A percentile compares a stretch with the other conserved stretches of the same genome.
phyloP scores from a whole-genome alignment of 2,329 filamentous ascomycete genomes.

The Colletotrichum australisinense region DNA sequence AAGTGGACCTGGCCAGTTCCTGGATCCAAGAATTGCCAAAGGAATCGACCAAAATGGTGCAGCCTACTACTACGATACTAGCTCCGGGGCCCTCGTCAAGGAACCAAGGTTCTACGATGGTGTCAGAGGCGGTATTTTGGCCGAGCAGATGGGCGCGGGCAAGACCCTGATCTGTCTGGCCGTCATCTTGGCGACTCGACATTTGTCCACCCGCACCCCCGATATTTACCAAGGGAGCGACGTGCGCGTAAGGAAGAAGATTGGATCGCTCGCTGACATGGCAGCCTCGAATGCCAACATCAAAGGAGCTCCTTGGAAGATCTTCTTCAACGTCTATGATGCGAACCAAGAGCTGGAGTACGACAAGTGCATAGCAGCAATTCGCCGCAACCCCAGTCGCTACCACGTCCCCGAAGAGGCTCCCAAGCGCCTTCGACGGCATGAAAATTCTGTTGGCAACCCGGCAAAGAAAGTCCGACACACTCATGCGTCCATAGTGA shows the following conservation, averaged over 20 bases:
- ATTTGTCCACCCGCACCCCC: slow-evolving; percentile 75
- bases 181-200: slow-evolving; percentile 79
- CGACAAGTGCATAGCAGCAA: slow-evolving; percentile 63
- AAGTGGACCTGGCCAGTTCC: slow-evolving; percentile 67
- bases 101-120: slow-evolving; percentile 81
- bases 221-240: slow-evolving; percentile 63
- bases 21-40: slow-evolving; percentile 79
- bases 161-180: slow-evolving; percentile 91
- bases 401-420: slow-evolving; percentile 66
- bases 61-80: slow-evolving; percentile 77
- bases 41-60: slow-evolving; percentile 70
- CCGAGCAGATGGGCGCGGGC: slow-evolving; percentile 84
- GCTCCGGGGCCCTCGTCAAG: slow-evolving; percentile 69
- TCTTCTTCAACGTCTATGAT: slow-evolving; percentile 66
- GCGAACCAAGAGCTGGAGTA: slow-evolving; percentile 60
- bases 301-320: slow-evolving; percentile 77
- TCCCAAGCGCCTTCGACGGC: slow-evolving; percentile 38
- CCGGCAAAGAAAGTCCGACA: slow-evolving; percentile 67
- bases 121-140: slow-evolving; percentile 80
- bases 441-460: slow-evolving; percentile 49
- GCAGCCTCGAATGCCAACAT: slow-evolving; percentile 76
- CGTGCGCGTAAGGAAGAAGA: slow-evolving; percentile 52
- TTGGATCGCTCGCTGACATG: slow-evolving; percentile 80
- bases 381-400: slow-evolving; percentile 67
- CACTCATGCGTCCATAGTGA: slow-evolving; percentile 77